Percentiles rank a stretch among this genome's conserved stretches.
Evolutionary conservation across 176 grass and related monocot species (phyloP).

Genomic region (Oryza officinalis): DNA sequence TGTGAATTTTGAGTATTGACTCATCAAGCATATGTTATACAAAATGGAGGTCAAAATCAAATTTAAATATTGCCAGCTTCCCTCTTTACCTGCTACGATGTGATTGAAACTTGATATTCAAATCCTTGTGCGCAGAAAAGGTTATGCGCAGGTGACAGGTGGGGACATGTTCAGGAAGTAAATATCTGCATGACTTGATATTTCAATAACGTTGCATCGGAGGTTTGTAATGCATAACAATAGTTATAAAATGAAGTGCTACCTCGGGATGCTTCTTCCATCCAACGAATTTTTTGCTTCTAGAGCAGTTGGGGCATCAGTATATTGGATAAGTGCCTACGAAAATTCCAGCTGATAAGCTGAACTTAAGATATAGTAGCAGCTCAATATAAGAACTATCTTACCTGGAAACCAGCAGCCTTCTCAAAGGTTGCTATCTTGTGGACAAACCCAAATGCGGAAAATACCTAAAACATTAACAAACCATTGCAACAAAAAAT

Average conservation of each 20-base stretch:
- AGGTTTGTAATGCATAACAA: background rate
- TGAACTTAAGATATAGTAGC: constrained; percentile 2
- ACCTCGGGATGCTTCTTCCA: constrained; percentile 99
- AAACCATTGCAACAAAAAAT: background rate
- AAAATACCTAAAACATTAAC: constrained; percentile 68
- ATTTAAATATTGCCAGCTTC: background rate
- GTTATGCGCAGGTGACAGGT: constrained; percentile 84
- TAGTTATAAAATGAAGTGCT: constrained; percentile 12
- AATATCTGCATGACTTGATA: constrained; percentile 64
- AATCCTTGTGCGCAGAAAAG: constrained; percentile 97
- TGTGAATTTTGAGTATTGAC: constrained; percentile 14
- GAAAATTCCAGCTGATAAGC: constrained; percentile 30
- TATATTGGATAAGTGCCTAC: constrained; percentile 95
- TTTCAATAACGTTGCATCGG: constrained; percentile 8
- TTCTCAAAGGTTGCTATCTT: constrained; percentile 99
- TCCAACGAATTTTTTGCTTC: constrained; percentile 89
- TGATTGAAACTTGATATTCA: constrained; percentile 99
- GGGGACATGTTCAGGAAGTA: constrained; percentile 74
- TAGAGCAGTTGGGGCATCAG: constrained; percentile 81
- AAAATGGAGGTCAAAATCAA: constrained; percentile 26
- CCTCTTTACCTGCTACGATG: constrained; percentile 84
- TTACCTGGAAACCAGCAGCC: constrained; percentile 96
- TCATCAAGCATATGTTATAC: background rate
- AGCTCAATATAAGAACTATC: constrained; percentile 7
- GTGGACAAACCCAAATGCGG: constrained; percentile 96